Evolutionary conservation across 805 yeast species (phyloP), one percentile per base, ranked within the genome.

Genomic region (Crinitomyces ghanaensis): DNA sequence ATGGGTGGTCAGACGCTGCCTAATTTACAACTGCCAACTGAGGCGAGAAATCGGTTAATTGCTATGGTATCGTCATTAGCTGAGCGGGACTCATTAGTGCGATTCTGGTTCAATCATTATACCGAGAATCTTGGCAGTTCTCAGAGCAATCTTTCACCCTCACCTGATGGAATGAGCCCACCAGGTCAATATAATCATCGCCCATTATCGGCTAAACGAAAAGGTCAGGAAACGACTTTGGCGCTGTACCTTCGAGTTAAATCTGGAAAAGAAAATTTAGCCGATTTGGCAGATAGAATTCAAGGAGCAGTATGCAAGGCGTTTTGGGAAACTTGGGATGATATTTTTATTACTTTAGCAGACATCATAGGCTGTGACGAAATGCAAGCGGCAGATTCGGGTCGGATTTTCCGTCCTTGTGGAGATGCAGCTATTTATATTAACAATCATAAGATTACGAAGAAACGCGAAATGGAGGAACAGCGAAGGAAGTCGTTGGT

Each of bases 321-420:
- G 17, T 53, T 53, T 33, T 53, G 57, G 57, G 54, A 53, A 26
- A 37, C 44, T 31, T 53, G 57, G 57, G 57, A 53, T 33, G 52
- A 46, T 18, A 40, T 50, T 22, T 50, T 46, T 29, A 43, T 48
- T 16, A 40, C 48, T 16, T 41, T 53, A 32, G 49, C 51, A 22
- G 50, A 47, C 17, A 38, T 49, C n/a, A 46, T 45, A 0, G 51
- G 55, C 4, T 37, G 34, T 14, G 43, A 39, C 7, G 45, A 39
- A 15, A 38, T 53, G 31, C 44, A 41, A 20, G 33, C 26, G 5
- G 46, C 52, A 5, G 54, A 51, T 28, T 18, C 34, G 4, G 57
- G 57, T 6, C 44, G 57, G 3, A 33, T 53, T 8, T 53, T 53
- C 41, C 33, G 53, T 6, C 51, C 55, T 5, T 38, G 46, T 8